phyloP scores from a whole-genome alignment of 257 asterid species.

The Solanum sitiens region DNA sequence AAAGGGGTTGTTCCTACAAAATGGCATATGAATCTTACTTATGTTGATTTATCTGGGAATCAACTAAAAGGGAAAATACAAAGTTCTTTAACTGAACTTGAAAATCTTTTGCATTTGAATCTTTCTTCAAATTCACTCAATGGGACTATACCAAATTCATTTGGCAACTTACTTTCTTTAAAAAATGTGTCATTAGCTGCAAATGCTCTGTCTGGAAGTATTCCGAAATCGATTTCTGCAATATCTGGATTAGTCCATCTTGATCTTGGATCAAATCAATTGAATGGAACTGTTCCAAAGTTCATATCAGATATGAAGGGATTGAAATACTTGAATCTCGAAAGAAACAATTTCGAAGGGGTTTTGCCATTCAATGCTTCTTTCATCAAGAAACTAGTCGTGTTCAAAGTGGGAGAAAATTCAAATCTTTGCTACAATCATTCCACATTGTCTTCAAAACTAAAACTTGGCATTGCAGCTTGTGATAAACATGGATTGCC shows the following conservation, averaged over 20 bases:
- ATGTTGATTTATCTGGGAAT: slow-evolving; percentile 60
- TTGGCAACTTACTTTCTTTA: slow-evolving; percentile 56
- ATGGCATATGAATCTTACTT: slow-evolving; percentile 66
- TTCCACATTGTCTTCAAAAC: slow-evolving; percentile 36
- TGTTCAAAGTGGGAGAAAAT: slow-evolving; percentile 64
- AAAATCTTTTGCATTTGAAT: slow-evolving; percentile 44
- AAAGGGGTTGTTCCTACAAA: slow-evolving; percentile 51
- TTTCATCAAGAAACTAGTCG: slow-evolving; percentile 43
- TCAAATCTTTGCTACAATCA: slow-evolving; percentile 74
- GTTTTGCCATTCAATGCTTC: slow-evolving; percentile 75
- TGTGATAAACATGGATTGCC: slow-evolving; percentile 87
- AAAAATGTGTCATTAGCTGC: slow-evolving; percentile 55
- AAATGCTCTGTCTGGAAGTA: slow-evolving; percentile 52
- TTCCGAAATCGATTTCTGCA: slow-evolving; percentile 64
- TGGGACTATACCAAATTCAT: slow-evolving; percentile 52
- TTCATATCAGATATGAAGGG: slow-evolving; percentile 56
- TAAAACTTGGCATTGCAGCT: slow-evolving; percentile 86
- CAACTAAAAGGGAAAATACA: slow-evolving; percentile 59
- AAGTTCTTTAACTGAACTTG: slow-evolving; percentile 45
- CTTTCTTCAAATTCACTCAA: slow-evolving; percentile 68
- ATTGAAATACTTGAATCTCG: slow-evolving; percentile 67
- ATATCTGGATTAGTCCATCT: slow-evolving; percentile 52
- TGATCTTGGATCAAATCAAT: slow-evolving; percentile 72
- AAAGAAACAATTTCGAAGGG: slow-evolving; percentile 63
- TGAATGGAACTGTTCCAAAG: slow-evolving; percentile 72